phyloP scores from a whole-genome alignment of 1,139 yeast genomes.

The Yamadazyma conglobata region DNA sequence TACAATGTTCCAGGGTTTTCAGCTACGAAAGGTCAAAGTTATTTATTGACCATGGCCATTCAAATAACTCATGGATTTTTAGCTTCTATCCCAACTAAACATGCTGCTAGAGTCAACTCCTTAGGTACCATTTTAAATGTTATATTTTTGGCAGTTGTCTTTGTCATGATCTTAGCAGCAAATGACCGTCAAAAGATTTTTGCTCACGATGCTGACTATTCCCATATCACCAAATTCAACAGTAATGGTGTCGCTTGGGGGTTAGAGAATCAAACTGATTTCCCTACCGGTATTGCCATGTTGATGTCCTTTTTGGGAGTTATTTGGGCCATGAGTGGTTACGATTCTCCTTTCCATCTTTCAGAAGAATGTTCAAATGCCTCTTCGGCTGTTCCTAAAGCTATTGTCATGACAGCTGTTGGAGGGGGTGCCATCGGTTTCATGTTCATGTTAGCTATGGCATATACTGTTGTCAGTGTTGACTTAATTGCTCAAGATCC shows the following conservation, averaged over 20 bases:
- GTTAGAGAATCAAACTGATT: constrained; percentile 59
- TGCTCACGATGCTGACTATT: constrained; percentile 13
- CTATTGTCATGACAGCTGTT: constrained; percentile 61
- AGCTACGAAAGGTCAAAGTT: constrained; percentile 50
- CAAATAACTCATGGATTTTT: constrained; percentile 49
- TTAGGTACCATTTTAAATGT: constrained; percentile 51
- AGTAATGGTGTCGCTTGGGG: constrained; percentile 52
- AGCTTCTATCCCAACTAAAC: constrained; percentile 51
- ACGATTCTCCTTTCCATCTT: constrained; percentile 71
- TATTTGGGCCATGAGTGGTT: constrained; percentile 77
- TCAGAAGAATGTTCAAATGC: constrained; percentile 73
- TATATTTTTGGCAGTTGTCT: constrained; percentile 51
- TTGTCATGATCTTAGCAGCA: constrained; percentile 56
- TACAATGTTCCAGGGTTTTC: constrained; percentile 30
- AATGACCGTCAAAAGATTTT: constrained; percentile 37
- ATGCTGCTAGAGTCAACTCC: constrained; percentile 54
- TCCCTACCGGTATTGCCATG: constrained; percentile 63
- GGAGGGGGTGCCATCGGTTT: constrained; percentile 63
- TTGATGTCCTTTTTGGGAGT: constrained; percentile 62
- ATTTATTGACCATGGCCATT: constrained; percentile 49
- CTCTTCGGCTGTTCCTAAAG: constrained; percentile 60
- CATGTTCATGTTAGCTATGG: constrained; percentile 60
- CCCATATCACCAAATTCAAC: constrained; percentile 46
- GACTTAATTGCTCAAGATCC: constrained; percentile 48
- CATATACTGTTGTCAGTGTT: constrained; percentile 59